phyloP scores from a whole-genome alignment of 352 stramenopile species.

The Pilasporangium apinafurcum region DNA sequence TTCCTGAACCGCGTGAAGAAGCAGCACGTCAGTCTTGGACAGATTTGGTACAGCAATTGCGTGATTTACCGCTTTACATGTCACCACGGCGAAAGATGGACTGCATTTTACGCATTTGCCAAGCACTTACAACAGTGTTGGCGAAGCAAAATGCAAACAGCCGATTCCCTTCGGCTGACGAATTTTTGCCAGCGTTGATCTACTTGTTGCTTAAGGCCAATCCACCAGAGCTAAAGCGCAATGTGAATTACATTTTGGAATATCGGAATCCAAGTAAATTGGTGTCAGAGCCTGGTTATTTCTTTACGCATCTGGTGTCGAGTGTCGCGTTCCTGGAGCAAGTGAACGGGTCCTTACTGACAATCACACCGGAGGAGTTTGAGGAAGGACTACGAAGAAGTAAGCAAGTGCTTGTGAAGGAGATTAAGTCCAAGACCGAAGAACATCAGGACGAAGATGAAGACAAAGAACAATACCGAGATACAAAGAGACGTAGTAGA shows the following conservation, averaged over 20 bases:
- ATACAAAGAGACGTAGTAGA: too few species aligned
- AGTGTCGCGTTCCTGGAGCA: constrained; percentile 78
- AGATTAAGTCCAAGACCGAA: constrained; percentile 9
- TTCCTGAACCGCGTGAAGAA: constrained; percentile 35
- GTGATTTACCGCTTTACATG: constrained; percentile 33
- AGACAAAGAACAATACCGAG: too few species aligned
- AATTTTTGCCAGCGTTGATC: constrained; percentile 91
- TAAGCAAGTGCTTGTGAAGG: constrained; percentile 20
- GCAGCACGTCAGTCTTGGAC: constrained; percentile 33
- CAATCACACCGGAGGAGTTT: constrained; percentile 71
- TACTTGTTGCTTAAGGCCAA: constrained; percentile 86
- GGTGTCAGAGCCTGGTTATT: constrained; percentile 88
- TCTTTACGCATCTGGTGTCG: constrained; percentile 88
- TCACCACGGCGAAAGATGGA: constrained; percentile 87
- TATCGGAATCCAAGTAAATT: constrained; percentile 67
- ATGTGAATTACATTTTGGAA: constrained; percentile 83
- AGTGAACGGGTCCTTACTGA: constrained; percentile 60
- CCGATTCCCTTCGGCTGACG: constrained; percentile 81
- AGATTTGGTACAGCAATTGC: constrained; percentile 32
- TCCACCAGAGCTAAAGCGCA: constrained; percentile 74
- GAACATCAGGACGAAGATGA: neutral
- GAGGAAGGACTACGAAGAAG: constrained; percentile 38
- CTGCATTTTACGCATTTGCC: constrained; percentile 64
- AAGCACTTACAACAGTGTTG: constrained; percentile 66
- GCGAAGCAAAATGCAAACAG: constrained; percentile 24